These are phyloP conservation scores for Arachnomyces sp. DNA, from an alignment of 2,329 filamentous ascomycete genomes.

Conservation along the genomic window DNA sequence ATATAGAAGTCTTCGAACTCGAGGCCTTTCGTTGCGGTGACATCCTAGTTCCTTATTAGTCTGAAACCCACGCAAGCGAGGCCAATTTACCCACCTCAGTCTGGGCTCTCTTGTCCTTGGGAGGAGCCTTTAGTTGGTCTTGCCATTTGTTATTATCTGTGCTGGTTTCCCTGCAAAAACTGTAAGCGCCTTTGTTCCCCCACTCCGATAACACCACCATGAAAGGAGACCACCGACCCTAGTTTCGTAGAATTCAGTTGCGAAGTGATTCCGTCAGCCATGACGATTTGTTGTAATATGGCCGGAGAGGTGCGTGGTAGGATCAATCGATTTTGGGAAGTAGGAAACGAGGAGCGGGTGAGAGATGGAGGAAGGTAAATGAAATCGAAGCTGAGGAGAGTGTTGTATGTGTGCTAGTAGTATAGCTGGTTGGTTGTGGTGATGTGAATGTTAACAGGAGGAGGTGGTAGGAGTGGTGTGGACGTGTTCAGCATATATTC, in stretches of 20 bases:
- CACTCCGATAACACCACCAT: not conserved
- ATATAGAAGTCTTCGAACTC: conserved; percentile 97
- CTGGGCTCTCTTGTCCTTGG: conserved; percentile 43
- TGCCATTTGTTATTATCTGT: conserved; percentile 36
- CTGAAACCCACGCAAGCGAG: conserved; percentile 6
- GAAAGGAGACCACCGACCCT: conserved; percentile 2
- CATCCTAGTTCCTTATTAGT: conserved; percentile 57
- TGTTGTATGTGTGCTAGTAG: too few relatives aligned
- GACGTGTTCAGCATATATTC: too few relatives aligned
- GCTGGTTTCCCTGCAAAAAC: conserved; percentile 28
- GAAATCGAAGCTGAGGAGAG: too few relatives aligned
- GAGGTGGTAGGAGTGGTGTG: too few relatives aligned
- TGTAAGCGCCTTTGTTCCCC: conserved; percentile 1
- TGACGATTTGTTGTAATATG: conserved; percentile 17
- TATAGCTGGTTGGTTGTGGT: too few relatives aligned
- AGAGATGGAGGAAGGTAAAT: too few relatives aligned
- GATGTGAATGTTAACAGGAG: too few relatives aligned
- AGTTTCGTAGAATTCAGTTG: conserved; percentile 12
- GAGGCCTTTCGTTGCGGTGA: conserved; percentile 92
- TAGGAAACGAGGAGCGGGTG: too few relatives aligned
- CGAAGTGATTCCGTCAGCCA: conserved; percentile 13
- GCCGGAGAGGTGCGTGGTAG: conserved; percentile 1
- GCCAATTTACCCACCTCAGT: conserved; percentile 37
- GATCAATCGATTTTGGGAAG: too few relatives aligned
- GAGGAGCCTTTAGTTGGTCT: conserved; percentile 38